Conservation (phyloP, 2,329 filamentous ascomycete species). For the Sordariomycetes sp. region DNA sequence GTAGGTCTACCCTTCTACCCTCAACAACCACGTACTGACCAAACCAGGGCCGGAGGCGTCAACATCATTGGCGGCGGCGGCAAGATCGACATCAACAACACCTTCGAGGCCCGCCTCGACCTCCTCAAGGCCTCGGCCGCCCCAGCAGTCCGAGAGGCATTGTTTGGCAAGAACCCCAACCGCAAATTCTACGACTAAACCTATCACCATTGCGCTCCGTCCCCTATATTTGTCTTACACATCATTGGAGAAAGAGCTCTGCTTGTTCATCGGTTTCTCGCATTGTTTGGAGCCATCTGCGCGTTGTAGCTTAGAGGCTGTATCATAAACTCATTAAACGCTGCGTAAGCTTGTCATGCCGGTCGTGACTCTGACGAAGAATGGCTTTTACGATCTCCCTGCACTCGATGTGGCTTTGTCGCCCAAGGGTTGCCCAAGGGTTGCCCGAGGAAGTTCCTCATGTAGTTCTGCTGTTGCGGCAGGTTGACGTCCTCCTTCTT, state of each 20-base stretch:
- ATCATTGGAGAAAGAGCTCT: slow-evolving; percentile 8
- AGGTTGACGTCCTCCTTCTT: slow-evolving; percentile 24
- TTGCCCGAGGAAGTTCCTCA: slow-evolving; percentile 35
- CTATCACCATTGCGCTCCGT: too few relatives aligned
- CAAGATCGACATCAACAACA: slow-evolving; percentile 99
- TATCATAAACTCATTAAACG: slow-evolving; percentile 3
- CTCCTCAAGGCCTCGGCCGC: slow-evolving; percentile 79
- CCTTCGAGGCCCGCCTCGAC: slow-evolving; percentile 81
- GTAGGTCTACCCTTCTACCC: slow-evolving; percentile 47
- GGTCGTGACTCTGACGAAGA: too few relatives aligned
- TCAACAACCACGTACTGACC: slow-evolving; percentile 11
- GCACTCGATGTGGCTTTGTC: not conserved
- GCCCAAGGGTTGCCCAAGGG: slow-evolving; percentile 1
- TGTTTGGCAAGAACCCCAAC: slow-evolving; percentile 94
- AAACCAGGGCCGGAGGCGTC: slow-evolving; percentile 69
- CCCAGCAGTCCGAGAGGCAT: slow-evolving; percentile 71
- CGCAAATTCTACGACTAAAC: slow-evolving; percentile 86
- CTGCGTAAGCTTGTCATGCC: too few relatives aligned
- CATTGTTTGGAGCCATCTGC: slow-evolving; percentile 13
- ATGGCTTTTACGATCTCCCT: not conserved
- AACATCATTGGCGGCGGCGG: slow-evolving; percentile 71
- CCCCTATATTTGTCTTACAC: slow-evolving; percentile 1
- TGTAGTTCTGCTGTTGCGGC: slow-evolving; percentile 37
- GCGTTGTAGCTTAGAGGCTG: slow-evolving; percentile 24
- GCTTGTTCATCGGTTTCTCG: slow-evolving; percentile 11